These are phyloP conservation scores for Amylostereum areolatum DNA, from an alignment of 1,284 basidiomycete genomes.

Conservation along the genomic window DNA sequence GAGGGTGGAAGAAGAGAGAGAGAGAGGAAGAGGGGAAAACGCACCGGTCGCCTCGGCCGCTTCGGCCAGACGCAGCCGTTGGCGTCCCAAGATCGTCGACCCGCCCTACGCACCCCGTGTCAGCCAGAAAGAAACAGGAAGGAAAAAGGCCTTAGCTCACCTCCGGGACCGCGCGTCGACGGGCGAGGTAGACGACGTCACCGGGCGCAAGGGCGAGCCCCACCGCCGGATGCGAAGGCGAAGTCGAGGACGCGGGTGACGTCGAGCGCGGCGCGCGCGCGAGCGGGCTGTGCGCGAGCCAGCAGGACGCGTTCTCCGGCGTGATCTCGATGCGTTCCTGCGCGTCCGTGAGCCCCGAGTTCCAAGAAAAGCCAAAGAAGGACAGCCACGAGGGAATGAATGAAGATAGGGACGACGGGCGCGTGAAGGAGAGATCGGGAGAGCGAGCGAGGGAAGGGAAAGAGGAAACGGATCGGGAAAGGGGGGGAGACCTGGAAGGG, in stretches of 20 bases:
- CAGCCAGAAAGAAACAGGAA: conserved; percentile 10
- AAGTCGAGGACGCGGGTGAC: too few species aligned
- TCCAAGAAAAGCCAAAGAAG: too few species aligned
- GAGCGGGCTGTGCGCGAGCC: conserved; percentile 36
- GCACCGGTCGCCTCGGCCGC: conserved; percentile 32
- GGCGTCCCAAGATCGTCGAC: conserved; percentile 75
- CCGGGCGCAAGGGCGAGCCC: conserved; percentile 6
- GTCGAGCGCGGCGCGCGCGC: conserved; percentile 20
- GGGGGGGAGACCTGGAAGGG: too few species aligned
- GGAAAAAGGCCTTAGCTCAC: conserved; percentile 22
- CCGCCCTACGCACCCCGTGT: conserved; percentile 70
- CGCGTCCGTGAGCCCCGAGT: too few species aligned
- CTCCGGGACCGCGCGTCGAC: conserved; percentile 38
- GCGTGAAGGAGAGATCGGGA: too few species aligned
- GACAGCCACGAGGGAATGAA: too few species aligned
- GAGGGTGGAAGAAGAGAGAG: too few species aligned
- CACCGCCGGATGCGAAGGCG: not conserved
- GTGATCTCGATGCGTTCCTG: conserved; percentile 48
- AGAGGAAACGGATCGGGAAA: too few species aligned
- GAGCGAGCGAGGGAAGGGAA: too few species aligned
- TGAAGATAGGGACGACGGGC: too few species aligned
- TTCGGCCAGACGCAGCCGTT: conserved; percentile 65
- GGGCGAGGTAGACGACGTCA: conserved; percentile 40
- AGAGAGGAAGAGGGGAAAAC: conserved; percentile 18
- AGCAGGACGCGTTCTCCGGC: conserved; percentile 33